Conservation (phyloP, 805 yeast species). For the Kluyveromyces dobzhanskii region DNA sequence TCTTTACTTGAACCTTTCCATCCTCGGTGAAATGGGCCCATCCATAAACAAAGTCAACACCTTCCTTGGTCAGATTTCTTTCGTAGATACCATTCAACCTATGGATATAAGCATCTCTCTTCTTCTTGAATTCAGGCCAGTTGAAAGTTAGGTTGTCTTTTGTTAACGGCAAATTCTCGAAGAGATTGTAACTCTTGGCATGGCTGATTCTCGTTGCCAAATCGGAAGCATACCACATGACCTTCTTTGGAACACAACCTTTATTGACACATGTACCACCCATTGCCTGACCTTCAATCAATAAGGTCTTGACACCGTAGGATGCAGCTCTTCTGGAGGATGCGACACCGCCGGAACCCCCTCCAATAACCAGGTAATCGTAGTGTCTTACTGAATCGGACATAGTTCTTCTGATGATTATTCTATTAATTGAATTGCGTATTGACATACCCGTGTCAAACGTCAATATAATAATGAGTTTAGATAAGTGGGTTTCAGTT, state of each 20-base stretch:
- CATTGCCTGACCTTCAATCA: constrained; percentile 72
- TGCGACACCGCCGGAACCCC: constrained; percentile 99
- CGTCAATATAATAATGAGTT: no score
- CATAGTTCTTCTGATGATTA: constrained; percentile 33
- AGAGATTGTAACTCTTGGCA: constrained; percentile 79
- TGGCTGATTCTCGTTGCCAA: constrained; percentile 67
- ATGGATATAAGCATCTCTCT: constrained; percentile 85
- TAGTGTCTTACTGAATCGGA: constrained; percentile 55
- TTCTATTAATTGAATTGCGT: constrained; percentile 2
- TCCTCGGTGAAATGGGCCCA: constrained; percentile 68
- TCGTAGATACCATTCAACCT: constrained; percentile 92
- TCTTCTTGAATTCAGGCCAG: constrained; percentile 74
- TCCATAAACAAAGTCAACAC: constrained; percentile 81
- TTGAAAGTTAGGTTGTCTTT: constrained; percentile 55
- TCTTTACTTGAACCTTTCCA: constrained; percentile 72
- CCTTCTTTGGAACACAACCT: constrained; percentile 98
- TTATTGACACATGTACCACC: constrained; percentile 99
- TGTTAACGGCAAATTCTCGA: constrained; percentile 42
- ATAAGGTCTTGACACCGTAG: constrained; percentile 79
- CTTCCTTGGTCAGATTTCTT: constrained; percentile 77
- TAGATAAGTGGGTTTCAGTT: no score
- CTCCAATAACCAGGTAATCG: constrained; percentile 93
- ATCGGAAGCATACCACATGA: constrained; percentile 97
- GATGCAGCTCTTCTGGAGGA: constrained; percentile 93
- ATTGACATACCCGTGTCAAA: constrained; percentile 1